Evolutionary conservation across 2,329 filamentous ascomycete genomes (phyloP), one percentile per base, ranked within the genome.

Genomic region (Colletotrichum theobromicola): DNA sequence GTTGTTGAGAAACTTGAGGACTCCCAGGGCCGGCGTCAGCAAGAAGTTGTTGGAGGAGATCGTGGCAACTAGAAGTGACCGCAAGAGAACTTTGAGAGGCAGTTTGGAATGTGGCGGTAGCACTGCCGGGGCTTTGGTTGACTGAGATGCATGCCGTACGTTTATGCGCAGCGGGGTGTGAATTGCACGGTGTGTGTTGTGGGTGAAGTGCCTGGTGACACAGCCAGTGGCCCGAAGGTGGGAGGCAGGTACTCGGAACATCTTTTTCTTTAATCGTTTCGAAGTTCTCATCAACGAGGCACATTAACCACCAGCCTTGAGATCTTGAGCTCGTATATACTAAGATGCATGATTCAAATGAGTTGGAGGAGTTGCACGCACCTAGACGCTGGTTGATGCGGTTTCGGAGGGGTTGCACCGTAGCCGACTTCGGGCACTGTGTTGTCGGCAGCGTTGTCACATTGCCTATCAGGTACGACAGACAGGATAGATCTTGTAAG

Each of bases 361-460:
- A 24, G 61, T 32, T 64, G 35, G 61, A 64, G 37, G 60, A 15
- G 32, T 28, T 46, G 26, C 15, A 37, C 15, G 35, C 5, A 46
- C 26, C 16, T 26, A 58, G 7, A 24, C 30, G 30, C 4, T 18
- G 34, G 12, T n/a, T 10, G 61, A 15, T 55, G 46, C 46, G 42
- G 50, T 67, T 34, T 67, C 64, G 46, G 46, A 57, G 64, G 16
- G 12, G 42, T 28, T 50, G 50, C 35, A 67, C 64, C 46, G 64
- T 57, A 57, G 13, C 64, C 64, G 64, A 67, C 50, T n/a, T 57
- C 64, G 42, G 64, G 64, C 46, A 67, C 64, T 67, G 64, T 67
- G 46, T 18, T 9, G 21, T 21, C 64, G 32, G 50, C 46, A 57
- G 35, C 15, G 12, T 67, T 21, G 16, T 50, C 42, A 50, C n/a